Conservation (phyloP, 805 yeast species). For the Nakazawaea populi region DNA sequence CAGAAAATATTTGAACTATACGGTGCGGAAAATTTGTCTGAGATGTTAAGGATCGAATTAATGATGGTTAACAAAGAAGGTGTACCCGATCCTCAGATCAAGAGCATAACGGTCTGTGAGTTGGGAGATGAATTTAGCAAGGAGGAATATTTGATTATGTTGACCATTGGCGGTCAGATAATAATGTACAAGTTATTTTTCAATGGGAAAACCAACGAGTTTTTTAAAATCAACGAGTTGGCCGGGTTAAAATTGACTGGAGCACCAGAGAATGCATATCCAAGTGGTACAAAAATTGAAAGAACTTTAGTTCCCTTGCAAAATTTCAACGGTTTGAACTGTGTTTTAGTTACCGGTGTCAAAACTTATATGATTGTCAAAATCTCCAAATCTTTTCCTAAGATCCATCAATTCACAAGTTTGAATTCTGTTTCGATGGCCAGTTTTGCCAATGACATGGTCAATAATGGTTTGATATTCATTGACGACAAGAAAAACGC, state of each 20-base stretch:
- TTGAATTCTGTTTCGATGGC: constrained; percentile 65
- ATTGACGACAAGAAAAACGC: constrained; percentile 69
- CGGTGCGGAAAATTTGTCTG: constrained; percentile 41
- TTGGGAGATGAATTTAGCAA: constrained; percentile 53
- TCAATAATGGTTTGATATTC: constrained; percentile 52
- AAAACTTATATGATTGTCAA: constrained; percentile 67
- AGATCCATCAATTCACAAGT: constrained; percentile 61
- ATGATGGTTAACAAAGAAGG: constrained; percentile 44
- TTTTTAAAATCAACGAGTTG: constrained; percentile 37
- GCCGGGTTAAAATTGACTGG: constrained; percentile 52
- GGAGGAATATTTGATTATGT: constrained; percentile 61
- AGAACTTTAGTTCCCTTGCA: constrained; percentile 58
- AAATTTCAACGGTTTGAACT: constrained; percentile 49
- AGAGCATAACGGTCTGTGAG: constrained; percentile 54
- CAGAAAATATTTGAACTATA: constrained; percentile 49
- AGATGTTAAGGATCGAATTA: constrained; percentile 33
- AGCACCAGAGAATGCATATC: constrained; percentile 74
- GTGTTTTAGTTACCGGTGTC: constrained; percentile 68
- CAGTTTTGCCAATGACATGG: constrained; percentile 33
- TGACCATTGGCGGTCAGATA: constrained; percentile 81
- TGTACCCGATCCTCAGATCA: constrained; percentile 68
- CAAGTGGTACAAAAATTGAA: constrained; percentile 63
- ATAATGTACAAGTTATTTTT: constrained; percentile 55
- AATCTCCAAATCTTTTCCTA: constrained; percentile 55
- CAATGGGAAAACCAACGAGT: constrained; percentile 37